Conservation (phyloP, 352 stramenopile genomes). For the Globisporangium perplexum region DNA sequence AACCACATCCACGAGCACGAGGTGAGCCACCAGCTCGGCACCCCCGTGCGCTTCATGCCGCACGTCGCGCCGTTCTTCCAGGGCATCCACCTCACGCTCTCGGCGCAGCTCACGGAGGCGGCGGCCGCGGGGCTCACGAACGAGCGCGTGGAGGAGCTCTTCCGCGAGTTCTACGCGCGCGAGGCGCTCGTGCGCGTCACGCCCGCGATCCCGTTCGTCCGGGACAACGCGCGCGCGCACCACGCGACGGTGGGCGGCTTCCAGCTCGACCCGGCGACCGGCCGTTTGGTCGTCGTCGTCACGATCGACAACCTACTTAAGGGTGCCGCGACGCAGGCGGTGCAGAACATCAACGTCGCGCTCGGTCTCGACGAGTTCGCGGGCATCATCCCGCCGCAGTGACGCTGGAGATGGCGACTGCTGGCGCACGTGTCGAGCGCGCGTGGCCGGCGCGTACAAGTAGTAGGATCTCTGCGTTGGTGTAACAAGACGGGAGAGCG, state of each 20-base stretch:
- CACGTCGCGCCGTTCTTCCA: slow-evolving; percentile 93
- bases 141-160: slow-evolving; percentile 68
- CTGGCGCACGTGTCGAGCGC: too few species aligned
- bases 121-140: slow-evolving; percentile 39
- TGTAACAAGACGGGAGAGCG: neutral
- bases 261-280: slow-evolving; percentile 81
- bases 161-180: slow-evolving; percentile 72
- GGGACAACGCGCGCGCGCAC: slow-evolving; percentile 68
- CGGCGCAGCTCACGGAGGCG: slow-evolving; percentile 60
- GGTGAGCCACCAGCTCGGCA: slow-evolving; percentile 78
- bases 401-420: too few species aligned
- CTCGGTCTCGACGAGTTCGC: slow-evolving; percentile 87
- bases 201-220: slow-evolving; percentile 62
- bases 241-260: slow-evolving; percentile 84
- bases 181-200: slow-evolving; percentile 86
- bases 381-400: slow-evolving; percentile 34
- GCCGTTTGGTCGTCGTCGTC: slow-evolving; percentile 80
- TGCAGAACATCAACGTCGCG: slow-evolving; percentile 95
- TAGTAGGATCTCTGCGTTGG: neutral
- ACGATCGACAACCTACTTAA: slow-evolving; percentile 95
- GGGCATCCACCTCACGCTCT: slow-evolving; percentile 91
- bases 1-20: slow-evolving; percentile 89
- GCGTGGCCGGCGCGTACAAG: too few species aligned
- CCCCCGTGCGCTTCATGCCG: slow-evolving; percentile 89
- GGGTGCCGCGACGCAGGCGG: slow-evolving; percentile 88